Evolutionary conservation across 768 basidiomycete genomes (phyloP).

Genomic region (Sporobolomyces roseus): DNA sequence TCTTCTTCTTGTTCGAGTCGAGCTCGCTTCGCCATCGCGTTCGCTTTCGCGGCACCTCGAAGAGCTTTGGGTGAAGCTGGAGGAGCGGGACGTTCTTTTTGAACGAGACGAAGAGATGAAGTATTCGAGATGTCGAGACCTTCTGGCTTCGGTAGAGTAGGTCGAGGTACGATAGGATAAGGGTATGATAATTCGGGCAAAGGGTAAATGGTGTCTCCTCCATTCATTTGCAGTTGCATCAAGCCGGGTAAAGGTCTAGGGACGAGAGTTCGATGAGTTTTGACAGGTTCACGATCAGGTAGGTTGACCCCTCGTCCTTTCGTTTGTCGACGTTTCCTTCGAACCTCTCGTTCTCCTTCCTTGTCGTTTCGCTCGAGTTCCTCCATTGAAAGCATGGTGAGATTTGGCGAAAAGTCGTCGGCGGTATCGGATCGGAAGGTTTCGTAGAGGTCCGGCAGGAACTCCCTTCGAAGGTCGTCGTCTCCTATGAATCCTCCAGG

Average conservation of each 20-base stretch:
- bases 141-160: constrained; percentile 27
- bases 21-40: constrained; percentile 1
- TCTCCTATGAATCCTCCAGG: constrained; percentile 75
- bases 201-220: constrained; percentile 38
- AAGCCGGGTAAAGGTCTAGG: constrained; percentile 57
- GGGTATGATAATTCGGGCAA: constrained; percentile 45
- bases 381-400: constrained; percentile 80
- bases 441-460: constrained; percentile 70
- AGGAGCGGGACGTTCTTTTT: constrained; percentile 23
- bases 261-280: constrained; percentile 82
- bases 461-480: constrained; percentile 83
- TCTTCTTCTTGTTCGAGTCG: background rate
- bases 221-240: constrained; percentile 49
- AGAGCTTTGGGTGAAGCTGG: background rate
- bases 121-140: constrained; percentile 59
- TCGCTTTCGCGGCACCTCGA: constrained; percentile 57
- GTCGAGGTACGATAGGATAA: constrained; percentile 43
- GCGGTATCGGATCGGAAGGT: constrained; percentile 75
- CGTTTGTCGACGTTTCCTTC: constrained; percentile 70
- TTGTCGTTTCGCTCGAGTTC: constrained; percentile 85
- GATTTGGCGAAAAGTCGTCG: constrained; percentile 74
- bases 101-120: constrained; percentile 49
- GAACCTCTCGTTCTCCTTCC: constrained; percentile 88
- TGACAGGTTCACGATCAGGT: constrained; percentile 86
- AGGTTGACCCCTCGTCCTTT: constrained; percentile 75